Evolutionary conservation across 768 basidiomycete genomes (phyloP).

Genomic region (Phylloporus arenicola): DNA sequence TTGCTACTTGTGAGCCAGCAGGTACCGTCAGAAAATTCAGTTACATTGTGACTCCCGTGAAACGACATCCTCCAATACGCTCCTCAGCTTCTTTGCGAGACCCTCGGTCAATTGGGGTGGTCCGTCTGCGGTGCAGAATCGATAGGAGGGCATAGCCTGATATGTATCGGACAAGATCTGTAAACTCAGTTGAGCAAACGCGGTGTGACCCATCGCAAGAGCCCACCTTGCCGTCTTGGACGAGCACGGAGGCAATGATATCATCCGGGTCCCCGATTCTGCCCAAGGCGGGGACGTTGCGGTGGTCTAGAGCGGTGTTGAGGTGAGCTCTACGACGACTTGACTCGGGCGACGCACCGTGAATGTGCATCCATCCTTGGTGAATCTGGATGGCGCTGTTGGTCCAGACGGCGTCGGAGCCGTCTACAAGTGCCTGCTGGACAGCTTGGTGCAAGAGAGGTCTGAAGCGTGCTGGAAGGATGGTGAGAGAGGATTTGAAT

Average conservation of each 20-base stretch:
- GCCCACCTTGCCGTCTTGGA: constrained; percentile 60
- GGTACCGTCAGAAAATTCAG: no score
- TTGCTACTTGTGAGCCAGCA: no score
- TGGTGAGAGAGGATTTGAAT: not conserved
- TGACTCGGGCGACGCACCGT: constrained; percentile 35
- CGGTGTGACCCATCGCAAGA: not conserved
- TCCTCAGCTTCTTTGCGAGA: constrained; percentile 45
- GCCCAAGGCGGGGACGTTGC: constrained; percentile 69
- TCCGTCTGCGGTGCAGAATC: constrained; percentile 73
- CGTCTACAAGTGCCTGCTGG: constrained; percentile 47
- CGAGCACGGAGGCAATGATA: constrained; percentile 71
- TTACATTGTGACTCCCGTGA: constrained; percentile 26
- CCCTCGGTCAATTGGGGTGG: constrained; percentile 64
- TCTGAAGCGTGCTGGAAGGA: constrained; percentile 50
- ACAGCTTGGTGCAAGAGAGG: constrained; percentile 57
- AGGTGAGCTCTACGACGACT: not conserved
- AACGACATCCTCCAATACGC: constrained; percentile 32
- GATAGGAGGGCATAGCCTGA: constrained; percentile 79
- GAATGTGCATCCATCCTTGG: constrained; percentile 86
- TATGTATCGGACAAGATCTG: constrained; percentile 71
- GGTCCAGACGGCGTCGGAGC: constrained; percentile 59
- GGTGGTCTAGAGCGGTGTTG: constrained; percentile 43
- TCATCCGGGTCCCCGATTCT: constrained; percentile 82
- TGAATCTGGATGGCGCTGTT: constrained; percentile 61
- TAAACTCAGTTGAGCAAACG: not conserved